Percentiles rank a stretch among this genome's conserved stretches.
These are phyloP conservation scores for Metschnikowia continentalis DNA, from an alignment of 805 yeast species.

Conservation along the genomic window DNA sequence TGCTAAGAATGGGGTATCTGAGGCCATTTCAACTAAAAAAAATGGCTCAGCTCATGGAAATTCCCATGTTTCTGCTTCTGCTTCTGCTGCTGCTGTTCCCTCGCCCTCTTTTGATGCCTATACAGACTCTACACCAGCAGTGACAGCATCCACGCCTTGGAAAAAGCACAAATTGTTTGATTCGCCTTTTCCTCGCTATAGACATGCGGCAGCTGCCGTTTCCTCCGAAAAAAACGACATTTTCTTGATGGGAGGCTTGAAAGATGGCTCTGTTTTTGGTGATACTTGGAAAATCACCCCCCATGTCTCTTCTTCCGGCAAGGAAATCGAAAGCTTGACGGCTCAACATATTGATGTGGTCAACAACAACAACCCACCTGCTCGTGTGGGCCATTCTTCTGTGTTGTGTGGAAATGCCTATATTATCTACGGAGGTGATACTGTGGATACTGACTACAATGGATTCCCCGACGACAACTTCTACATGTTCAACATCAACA, in stretches of 20 bases:
- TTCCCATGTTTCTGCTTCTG: background rate
- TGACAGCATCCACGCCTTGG: slow-evolving; percentile 55
- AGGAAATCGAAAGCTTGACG: slow-evolving; percentile 22
- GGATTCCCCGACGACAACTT: slow-evolving; percentile 85
- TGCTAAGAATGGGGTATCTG: background rate
- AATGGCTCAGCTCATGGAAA: slow-evolving; percentile 2
- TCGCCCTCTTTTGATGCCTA: slow-evolving; percentile 12
- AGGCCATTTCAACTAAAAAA: background rate
- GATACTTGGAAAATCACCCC: slow-evolving; percentile 89
- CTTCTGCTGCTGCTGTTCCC: background rate
- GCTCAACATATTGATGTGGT: slow-evolving; percentile 42
- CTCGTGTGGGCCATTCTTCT: slow-evolving; percentile 94
- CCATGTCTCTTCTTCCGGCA: slow-evolving; percentile 22
- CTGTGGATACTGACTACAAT: slow-evolving; percentile 69
- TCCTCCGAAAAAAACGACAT: slow-evolving; percentile 78
- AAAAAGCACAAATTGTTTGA: slow-evolving; percentile 54
- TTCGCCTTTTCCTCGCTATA: slow-evolving; percentile 91
- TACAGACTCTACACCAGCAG: background rate
- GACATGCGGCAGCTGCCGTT: slow-evolving; percentile 72
- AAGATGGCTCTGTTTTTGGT: slow-evolving; percentile 88
- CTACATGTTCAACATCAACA: slow-evolving; percentile 68
- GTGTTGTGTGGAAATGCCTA: slow-evolving; percentile 92
- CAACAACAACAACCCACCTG: slow-evolving; percentile 81
- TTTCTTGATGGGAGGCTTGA: slow-evolving; percentile 90
- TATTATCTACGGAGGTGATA: slow-evolving; percentile 95